Conservation (phyloP, 2,329 filamentous ascomycete genomes). For the Gremmenia infestans region DNA sequence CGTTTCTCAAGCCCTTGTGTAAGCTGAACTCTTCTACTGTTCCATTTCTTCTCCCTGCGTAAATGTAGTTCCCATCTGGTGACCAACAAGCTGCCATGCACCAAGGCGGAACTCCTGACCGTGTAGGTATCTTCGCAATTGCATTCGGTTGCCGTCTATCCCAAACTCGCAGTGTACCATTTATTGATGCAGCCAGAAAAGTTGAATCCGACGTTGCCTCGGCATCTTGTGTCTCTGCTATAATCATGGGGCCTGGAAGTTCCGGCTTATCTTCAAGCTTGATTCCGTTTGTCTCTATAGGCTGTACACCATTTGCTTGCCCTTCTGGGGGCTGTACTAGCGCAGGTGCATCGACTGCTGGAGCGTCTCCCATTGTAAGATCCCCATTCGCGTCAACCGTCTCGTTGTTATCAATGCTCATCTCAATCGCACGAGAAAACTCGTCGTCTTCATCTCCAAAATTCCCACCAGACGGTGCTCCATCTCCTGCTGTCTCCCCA, state of each 20-base stretch:
- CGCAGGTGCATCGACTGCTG: conserved; percentile 3
- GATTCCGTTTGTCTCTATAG: conserved; percentile 12
- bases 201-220: conserved; percentile 66
- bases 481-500: conserved; percentile 63
- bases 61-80: conserved; percentile 91
- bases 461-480: conserved; percentile 47
- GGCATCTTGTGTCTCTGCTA: conserved; percentile 42
- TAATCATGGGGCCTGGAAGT: conserved; percentile 9
- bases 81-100: conserved; percentile 98
- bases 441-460: conserved; percentile 86
- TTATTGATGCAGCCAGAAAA: conserved; percentile 83
- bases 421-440: conserved; percentile 69
- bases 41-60: conserved; percentile 81
- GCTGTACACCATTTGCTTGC: neutral
- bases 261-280: conserved; percentile 12
- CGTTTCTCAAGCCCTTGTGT: conserved; percentile 70
- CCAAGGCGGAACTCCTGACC: conserved; percentile 81
- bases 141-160: conserved; percentile 73
- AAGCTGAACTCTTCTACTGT: conserved; percentile 93
- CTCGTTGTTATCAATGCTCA: conserved; percentile 26
- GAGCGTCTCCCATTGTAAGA: conserved; percentile 22
- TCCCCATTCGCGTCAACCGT: conserved; percentile 24
- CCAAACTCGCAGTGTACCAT: conserved; percentile 90
- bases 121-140: conserved; percentile 71
- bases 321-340: conserved; percentile 21